Percentiles rank a stretch among this genome's conserved stretches.
phyloP scores from a whole-genome alignment of 2,329 filamentous ascomycete species.

The Aureobasidium vineae region DNA sequence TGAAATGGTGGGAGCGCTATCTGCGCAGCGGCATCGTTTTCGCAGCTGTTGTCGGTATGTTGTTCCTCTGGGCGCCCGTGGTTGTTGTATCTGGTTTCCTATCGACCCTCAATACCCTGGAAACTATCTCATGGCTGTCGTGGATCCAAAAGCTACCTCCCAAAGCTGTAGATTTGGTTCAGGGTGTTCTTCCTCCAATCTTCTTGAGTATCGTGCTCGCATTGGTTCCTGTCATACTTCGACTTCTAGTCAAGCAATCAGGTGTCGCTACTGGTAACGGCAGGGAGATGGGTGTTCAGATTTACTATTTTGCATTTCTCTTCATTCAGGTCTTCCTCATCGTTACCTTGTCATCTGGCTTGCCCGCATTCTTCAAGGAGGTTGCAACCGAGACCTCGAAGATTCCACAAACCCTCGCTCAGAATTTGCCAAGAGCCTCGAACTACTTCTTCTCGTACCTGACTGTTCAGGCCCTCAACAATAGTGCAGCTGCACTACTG shows the following conservation, averaged over 20 bases:
- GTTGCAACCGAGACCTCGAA: constrained; percentile 64
- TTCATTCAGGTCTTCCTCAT: constrained; percentile 95
- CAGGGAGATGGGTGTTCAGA: constrained; percentile 78
- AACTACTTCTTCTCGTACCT: constrained; percentile 99
- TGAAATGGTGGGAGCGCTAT: constrained; percentile 91
- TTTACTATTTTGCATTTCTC: constrained; percentile 89
- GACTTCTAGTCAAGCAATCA: constrained; percentile 68
- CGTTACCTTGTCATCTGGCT: constrained; percentile 78
- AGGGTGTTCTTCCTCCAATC: constrained; percentile 81
- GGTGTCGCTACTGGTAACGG: constrained; percentile 81
- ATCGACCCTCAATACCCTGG: constrained; percentile 71
- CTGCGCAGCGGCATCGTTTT: constrained; percentile 66
- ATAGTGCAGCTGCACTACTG: constrained; percentile 82
- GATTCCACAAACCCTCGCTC: constrained; percentile 69
- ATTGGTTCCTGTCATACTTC: constrained; percentile 77
- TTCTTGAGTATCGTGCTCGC: constrained; percentile 74
- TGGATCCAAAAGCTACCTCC: constrained; percentile 65
- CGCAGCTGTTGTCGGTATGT: constrained; percentile 66
- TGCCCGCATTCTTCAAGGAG: constrained; percentile 63
- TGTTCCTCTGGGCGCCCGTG: constrained; percentile 86
- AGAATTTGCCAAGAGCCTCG: constrained; percentile 77
- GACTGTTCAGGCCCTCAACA: constrained; percentile 88
- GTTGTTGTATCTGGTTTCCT: constrained; percentile 84
- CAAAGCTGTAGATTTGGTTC: constrained; percentile 64
- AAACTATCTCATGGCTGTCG: constrained; percentile 62